A percentile compares a stretch with the other conserved stretches of the same genome.
These are phyloP conservation scores for Exserohilum turcica DNA, from an alignment of 2,329 filamentous ascomycete genomes.

Conservation along the genomic window DNA sequence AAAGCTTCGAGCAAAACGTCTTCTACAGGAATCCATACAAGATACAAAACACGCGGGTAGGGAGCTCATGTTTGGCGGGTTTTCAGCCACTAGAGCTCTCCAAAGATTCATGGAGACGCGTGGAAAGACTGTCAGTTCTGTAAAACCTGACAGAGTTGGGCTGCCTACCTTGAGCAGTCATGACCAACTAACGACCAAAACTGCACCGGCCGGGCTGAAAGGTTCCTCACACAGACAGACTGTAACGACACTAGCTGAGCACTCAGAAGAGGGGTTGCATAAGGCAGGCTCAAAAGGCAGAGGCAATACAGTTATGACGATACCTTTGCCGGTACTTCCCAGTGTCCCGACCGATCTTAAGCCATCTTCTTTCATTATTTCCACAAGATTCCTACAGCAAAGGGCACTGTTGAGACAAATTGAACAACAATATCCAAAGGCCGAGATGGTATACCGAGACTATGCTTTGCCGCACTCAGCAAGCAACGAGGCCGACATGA, in stretches of 20 bases:
- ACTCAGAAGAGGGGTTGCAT: not conserved
- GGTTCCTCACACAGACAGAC: not conserved
- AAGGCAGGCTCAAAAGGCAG: not conserved
- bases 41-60: conserved; percentile 2
- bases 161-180: not conserved
- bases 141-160: not conserved
- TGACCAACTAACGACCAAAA: not conserved
- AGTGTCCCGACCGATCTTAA: conserved; percentile 22
- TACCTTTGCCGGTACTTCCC: conserved; percentile 31
- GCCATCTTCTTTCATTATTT: conserved; percentile 57
- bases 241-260: not conserved
- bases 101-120: conserved; percentile 59
- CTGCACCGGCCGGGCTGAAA: not conserved
- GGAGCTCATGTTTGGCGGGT: conserved; percentile 44
- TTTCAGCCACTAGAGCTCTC: conserved; percentile 52
- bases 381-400: conserved; percentile 53
- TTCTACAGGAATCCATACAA: not conserved
- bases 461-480: conserved; percentile 48
- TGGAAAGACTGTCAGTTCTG: conserved; percentile 32
- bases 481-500: conserved; percentile 70
- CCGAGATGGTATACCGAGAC: conserved; percentile 66
- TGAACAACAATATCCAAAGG: conserved; percentile 54
- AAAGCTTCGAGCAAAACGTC: not conserved
- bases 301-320: not conserved
- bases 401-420: conserved; percentile 59